These are phyloP conservation scores for Ophiostoma populinum DNA, from an alignment of 2,329 filamentous ascomycete species.

Conservation along the genomic window DNA sequence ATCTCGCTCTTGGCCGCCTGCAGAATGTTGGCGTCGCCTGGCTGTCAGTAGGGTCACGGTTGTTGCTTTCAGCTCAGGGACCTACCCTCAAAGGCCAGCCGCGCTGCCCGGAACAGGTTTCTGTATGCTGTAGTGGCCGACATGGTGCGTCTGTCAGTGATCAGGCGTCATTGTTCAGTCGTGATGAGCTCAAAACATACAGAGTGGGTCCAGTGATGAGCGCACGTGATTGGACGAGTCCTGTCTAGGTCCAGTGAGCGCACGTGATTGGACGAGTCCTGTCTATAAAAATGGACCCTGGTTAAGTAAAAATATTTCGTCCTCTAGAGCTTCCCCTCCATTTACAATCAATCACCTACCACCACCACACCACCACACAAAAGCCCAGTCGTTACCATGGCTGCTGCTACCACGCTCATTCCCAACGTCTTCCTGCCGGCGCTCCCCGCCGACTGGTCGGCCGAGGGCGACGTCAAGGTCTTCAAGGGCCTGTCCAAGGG, in stretches of 20 bases:
- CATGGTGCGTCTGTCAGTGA: background rate
- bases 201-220: no score
- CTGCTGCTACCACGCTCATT: conserved; percentile 38
- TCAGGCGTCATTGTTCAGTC: no score
- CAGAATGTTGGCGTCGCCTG: conserved; percentile 31
- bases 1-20: conserved; percentile 55
- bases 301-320: conserved; percentile 9
- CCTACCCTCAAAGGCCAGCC: conserved; percentile 68
- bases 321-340: background rate
- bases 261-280: no score
- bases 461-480: conserved; percentile 83
- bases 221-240: no score
- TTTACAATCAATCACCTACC: background rate
- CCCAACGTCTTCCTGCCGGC: conserved; percentile 51
- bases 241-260: background rate
- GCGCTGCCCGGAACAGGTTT: conserved; percentile 61
- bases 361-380: conserved; percentile 11
- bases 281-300: conserved; percentile 1
- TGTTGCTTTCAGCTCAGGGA: no score
- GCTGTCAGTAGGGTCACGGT: background rate
- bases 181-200: no score
- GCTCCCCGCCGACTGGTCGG: conserved; percentile 65
- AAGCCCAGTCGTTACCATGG: no score
- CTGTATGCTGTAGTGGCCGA: conserved; percentile 60
- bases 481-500: conserved; percentile 60